Conservation (phyloP, 2,329 filamentous ascomycete genomes). For the Fusarium phyllophilum region DNA sequence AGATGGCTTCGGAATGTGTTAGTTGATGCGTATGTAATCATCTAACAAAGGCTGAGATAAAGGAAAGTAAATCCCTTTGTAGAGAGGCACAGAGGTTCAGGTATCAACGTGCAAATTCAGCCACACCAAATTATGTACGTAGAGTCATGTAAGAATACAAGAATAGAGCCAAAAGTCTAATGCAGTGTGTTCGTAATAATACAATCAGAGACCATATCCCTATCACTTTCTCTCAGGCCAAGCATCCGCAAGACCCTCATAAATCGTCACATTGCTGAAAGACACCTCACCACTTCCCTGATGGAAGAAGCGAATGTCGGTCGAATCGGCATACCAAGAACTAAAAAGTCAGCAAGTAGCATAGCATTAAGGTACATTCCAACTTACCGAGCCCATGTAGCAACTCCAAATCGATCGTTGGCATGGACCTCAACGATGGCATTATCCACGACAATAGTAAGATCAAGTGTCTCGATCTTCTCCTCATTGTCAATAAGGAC, state of each 20-base stretch:
- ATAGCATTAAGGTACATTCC: background rate
- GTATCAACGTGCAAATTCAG: background rate
- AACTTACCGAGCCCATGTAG: conserved; percentile 56
- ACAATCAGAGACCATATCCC: background rate
- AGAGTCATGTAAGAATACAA: background rate
- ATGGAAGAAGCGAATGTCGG: conserved; percentile 49
- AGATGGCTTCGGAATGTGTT: background rate
- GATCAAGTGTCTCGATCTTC: conserved; percentile 50
- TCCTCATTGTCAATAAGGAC: conserved; percentile 43
- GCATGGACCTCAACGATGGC: conserved; percentile 53
- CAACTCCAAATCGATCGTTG: conserved; percentile 54
- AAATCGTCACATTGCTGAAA: conserved; percentile 48
- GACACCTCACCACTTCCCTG: conserved; percentile 45
- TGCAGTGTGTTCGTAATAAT: background rate
- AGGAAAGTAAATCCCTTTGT: background rate
- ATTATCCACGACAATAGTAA: conserved; percentile 55
- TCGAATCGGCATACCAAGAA: conserved; percentile 51
- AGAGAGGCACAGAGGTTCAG: background rate
- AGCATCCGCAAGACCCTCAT: conserved; percentile 52
- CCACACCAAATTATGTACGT: background rate
- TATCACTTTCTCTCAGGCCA: conserved; percentile 47
- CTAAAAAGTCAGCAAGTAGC: conserved; percentile 39
- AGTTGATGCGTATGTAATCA: background rate
- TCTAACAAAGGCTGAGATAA: background rate
- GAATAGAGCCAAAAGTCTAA: background rate